Conservation (phyloP, 2,329 filamentous ascomycete genomes). For the Penicillium sclerotiorum region DNA sequence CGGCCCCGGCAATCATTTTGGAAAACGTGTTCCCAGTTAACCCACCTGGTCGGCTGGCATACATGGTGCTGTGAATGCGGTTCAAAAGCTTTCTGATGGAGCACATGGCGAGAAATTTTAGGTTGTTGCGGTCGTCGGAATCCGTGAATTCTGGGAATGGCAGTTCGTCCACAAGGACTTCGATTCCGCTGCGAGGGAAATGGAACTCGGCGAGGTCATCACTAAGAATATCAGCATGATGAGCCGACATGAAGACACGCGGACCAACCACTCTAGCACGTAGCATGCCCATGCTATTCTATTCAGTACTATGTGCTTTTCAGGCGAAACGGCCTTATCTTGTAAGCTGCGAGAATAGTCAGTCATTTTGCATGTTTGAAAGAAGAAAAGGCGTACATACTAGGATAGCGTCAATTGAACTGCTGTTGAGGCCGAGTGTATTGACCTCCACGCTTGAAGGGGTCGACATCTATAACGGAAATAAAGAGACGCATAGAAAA, state of each 20-base stretch:
- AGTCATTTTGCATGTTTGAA: too few relatives aligned
- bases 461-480: constrained; percentile 18
- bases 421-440: constrained; percentile 13
- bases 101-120: constrained; percentile 22
- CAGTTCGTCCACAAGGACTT: constrained; percentile 17
- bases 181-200: constrained; percentile 20
- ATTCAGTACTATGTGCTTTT: constrained; percentile 9
- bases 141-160: constrained; percentile 19
- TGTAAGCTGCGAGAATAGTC: constrained; percentile 9
- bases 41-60: constrained; percentile 6
- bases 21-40: neutral
- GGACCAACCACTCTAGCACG: constrained; percentile 18
- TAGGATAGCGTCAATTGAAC: constrained; percentile 17
- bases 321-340: constrained; percentile 4
- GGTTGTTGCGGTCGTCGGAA: constrained; percentile 8
- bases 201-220: constrained; percentile 23
- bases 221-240: constrained; percentile 1
- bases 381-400: neutral
- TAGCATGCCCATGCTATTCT: constrained; percentile 23
- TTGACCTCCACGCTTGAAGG: constrained; percentile 17
- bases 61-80: constrained; percentile 18
- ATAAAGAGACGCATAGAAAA: constrained; percentile 22
- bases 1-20: neutral
- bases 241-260: neutral
- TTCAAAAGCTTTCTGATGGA: constrained; percentile 21